These are phyloP conservation scores for Escallonia herrerae DNA, from an alignment of 129 eudicot genomes.

Conservation along the genomic window DNA sequence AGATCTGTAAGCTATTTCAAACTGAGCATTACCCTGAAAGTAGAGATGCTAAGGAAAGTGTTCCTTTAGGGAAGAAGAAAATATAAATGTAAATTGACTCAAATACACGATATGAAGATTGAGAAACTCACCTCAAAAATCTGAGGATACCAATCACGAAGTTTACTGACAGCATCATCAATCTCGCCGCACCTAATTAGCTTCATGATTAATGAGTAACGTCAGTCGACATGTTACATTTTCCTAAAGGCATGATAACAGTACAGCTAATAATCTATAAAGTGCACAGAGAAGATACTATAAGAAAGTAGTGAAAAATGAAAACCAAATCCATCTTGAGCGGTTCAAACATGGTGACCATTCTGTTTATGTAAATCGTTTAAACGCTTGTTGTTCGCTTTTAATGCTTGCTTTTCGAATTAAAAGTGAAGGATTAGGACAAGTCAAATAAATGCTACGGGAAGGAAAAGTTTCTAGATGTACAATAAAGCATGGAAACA, in stretches of 20 bases:
- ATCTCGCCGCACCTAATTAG: slow-evolving; percentile 70
- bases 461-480: too few species aligned
- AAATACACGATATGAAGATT: not conserved
- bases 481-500: too few species aligned
- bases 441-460: too few species aligned
- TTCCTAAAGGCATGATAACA: not conserved
- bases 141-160: slow-evolving; percentile 65
- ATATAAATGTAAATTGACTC: not conserved
- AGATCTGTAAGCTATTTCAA: not conserved
- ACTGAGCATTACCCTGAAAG: not conserved
- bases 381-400: too few species aligned
- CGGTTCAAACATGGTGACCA: too few species aligned
- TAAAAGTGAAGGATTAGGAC: too few species aligned
- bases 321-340: too few species aligned
- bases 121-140: slow-evolving; percentile 55
- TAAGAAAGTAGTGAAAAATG: too few species aligned
- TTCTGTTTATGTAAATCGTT: too few species aligned
- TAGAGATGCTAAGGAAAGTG: not conserved
- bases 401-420: too few species aligned
- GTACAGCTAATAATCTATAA: too few species aligned
- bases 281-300: too few species aligned
- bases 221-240: slow-evolving; percentile 2
- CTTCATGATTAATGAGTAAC: slow-evolving; percentile 32
- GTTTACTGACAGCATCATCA: slow-evolving; percentile 61
- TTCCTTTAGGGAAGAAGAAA: not conserved